Evolutionary conservation across 495 filamentous ascomycete genomes (phyloP).

Genomic region (Hyaloscypha bicolor): DNA sequence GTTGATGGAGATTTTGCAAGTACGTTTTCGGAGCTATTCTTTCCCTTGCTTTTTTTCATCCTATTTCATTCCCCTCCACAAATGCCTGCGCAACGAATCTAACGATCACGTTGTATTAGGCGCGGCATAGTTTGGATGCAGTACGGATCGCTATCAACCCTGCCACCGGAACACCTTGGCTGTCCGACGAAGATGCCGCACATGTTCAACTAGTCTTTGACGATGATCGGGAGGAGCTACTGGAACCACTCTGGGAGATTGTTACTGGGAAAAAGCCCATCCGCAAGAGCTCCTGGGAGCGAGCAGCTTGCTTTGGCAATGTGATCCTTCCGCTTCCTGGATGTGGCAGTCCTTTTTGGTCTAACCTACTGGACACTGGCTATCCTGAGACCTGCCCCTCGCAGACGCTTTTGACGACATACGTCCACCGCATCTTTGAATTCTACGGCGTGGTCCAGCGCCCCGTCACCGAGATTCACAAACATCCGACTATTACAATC

Average conservation of each 20-base stretch:
- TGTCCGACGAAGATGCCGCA: conserved; percentile 29
- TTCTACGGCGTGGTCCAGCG: conserved; percentile 31
- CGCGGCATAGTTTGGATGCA: conserved; percentile 34
- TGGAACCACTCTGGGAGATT: conserved; percentile 40
- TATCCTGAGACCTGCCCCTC: conserved; percentile 32
- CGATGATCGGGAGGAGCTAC: conserved; percentile 39
- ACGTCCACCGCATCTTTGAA: conserved; percentile 34
- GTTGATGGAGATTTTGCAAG: conserved; percentile 44
- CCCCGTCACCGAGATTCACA: conserved; percentile 14
- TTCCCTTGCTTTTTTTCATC: conserved; percentile 23
- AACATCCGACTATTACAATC: conserved; percentile 36
- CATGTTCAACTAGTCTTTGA: conserved; percentile 43
- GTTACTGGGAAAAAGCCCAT: conserved; percentile 33
- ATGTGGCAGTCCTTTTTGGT: conserved; percentile 42
- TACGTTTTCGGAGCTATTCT: conserved; percentile 36
- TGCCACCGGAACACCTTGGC: conserved; percentile 21
- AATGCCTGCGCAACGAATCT: conserved; percentile 25
- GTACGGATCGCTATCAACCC: conserved; percentile 35
- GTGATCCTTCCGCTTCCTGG: conserved; percentile 44
- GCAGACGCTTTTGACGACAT: conserved; percentile 36
- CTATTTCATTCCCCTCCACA: conserved; percentile 23
- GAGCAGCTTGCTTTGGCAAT: conserved; percentile 31
- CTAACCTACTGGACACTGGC: conserved; percentile 26
- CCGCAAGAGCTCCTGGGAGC: conserved; percentile 32
- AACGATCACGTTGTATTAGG: conserved; percentile 26